A percentile compares a stretch with the other conserved stretches of the same genome.
Evolutionary conservation across 2,329 filamentous ascomycete genomes (phyloP).

Genomic region (Sarocladium brachiariae): DNA sequence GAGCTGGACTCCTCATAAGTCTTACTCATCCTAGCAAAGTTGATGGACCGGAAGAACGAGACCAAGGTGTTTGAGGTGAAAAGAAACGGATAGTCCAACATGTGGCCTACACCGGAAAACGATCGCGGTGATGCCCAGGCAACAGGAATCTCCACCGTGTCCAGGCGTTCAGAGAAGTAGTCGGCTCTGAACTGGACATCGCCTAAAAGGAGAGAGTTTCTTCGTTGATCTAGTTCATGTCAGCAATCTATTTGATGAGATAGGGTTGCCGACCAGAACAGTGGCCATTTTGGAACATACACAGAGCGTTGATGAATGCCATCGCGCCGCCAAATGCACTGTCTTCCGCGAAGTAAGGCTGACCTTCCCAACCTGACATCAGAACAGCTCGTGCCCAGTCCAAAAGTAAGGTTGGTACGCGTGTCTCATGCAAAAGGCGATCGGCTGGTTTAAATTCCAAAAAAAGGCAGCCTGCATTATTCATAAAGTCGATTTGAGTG

Average conservation of each 20-base stretch:
- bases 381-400: slow-evolving; percentile 72
- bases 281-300: slow-evolving; percentile 40
- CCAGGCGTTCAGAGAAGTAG: slow-evolving; percentile 69
- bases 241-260: background rate
- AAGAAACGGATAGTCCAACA: slow-evolving; percentile 75
- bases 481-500: slow-evolving; percentile 46
- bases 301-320: slow-evolving; percentile 63
- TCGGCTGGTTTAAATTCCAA: slow-evolving; percentile 45
- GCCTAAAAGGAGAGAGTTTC: slow-evolving; percentile 56
- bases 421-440: slow-evolving; percentile 48
- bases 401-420: slow-evolving; percentile 50
- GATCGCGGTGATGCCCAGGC: slow-evolving; percentile 50
- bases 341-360: slow-evolving; percentile 60
- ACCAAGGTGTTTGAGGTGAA: slow-evolving; percentile 69
- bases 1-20: slow-evolving; percentile 65
- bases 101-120: slow-evolving; percentile 37
- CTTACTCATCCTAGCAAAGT: slow-evolving; percentile 78
- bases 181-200: slow-evolving; percentile 68
- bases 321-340: slow-evolving; percentile 72
- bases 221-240: slow-evolving; percentile 45
- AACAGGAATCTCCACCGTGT: slow-evolving; percentile 66
- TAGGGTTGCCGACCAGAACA: background rate
- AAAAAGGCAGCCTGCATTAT: slow-evolving; percentile 34
- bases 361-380: slow-evolving; percentile 74
- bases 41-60: slow-evolving; percentile 80